Evolutionary conservation across 345 rosid genomes (phyloP), one percentile per base, ranked within the genome.

Genomic region (Gossypium bickii): DNA sequence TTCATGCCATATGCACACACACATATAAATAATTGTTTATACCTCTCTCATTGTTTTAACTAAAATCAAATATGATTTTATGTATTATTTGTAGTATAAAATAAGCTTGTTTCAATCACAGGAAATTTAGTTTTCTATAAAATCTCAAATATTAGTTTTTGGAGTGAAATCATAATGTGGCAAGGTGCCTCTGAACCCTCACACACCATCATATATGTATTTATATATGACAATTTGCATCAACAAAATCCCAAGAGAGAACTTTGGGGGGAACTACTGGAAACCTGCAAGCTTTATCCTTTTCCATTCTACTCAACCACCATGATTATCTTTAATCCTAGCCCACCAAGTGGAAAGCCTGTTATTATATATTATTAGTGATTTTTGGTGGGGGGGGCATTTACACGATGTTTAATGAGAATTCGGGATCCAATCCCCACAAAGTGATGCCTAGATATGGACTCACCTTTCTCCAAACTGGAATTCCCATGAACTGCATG

Each of bases 231-330:
- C 38, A 61, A 43, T 38, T 68, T 78, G 74, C 29, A 60, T 59
- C 38, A 53, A 52, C 67, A 47, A 77, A 48, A 34, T 61, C 70
- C 20, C 61, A 70, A 13, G 52, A 41, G 27, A n/a, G 38, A 48
- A 52, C 64, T 27, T 72, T 72, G 66, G 22, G 52, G 2, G 24
- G 41, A 17, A 67, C 55, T 65, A 34, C 41, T 45, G n/a, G 72
- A 78, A 78, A 66, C 47, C 56, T 69, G 73, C 77, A 79, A 64
- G 55, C 64, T 55, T 62, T 68, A 70, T 55, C 78, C 70, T 79
- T 69, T 55, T 67, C 61, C 41, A 22, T 69, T 67, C 72, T 67
- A 74, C 61, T 74, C 67, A 15, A 34, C 17, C 67, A 17, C 10
- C 38, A 0, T 4, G 38, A 29, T 29, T 4, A 4, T 29, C 38